These are phyloP conservation scores for Torrubiella hemipterigena DNA, from an alignment of 2,329 filamentous ascomycete species.

Conservation along the genomic window DNA sequence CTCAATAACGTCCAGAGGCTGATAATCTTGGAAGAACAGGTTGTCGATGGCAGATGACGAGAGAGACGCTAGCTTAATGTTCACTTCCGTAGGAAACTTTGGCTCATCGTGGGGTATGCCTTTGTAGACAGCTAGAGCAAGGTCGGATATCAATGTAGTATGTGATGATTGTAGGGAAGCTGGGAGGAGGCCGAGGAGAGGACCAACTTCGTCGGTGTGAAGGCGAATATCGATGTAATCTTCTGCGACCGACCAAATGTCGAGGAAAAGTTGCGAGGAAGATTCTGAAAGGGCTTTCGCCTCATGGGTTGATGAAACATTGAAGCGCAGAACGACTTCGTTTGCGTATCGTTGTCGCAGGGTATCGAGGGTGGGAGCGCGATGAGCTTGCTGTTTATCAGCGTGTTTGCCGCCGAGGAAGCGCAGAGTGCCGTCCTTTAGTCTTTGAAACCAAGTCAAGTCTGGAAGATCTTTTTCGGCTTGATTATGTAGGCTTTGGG, in stretches of 20 bases:
- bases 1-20: slow-evolving; percentile 69
- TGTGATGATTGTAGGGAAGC: slow-evolving; percentile 59
- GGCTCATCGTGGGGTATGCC: slow-evolving; percentile 17
- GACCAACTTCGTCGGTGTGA: slow-evolving; percentile 62
- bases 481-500: too few relatives aligned
- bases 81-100: slow-evolving; percentile 8
- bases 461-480: too few relatives aligned
- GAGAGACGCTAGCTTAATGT: slow-evolving; percentile 15
- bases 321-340: slow-evolving; percentile 85
- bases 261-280: slow-evolving; percentile 63
- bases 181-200: slow-evolving; percentile 69
- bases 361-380: slow-evolving; percentile 15
- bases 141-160: slow-evolving; percentile 64
- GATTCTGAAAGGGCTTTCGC: slow-evolving; percentile 62
- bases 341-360: slow-evolving; percentile 49
- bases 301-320: slow-evolving; percentile 56
- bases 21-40: slow-evolving; percentile 87
- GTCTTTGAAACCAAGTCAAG: too few relatives aligned
- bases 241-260: slow-evolving; percentile 78
- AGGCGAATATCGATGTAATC: slow-evolving; percentile 79
- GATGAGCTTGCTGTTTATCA: slow-evolving; percentile 13
- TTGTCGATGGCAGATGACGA: slow-evolving; percentile 39
- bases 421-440: slow-evolving; percentile 36
- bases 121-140: slow-evolving; percentile 65
- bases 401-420: slow-evolving; percentile 35